Evolutionary conservation across 176 grass and related monocot genomes (phyloP), one percentile per base, ranked within the genome.

Genomic region (Musa schizocarpa): DNA sequence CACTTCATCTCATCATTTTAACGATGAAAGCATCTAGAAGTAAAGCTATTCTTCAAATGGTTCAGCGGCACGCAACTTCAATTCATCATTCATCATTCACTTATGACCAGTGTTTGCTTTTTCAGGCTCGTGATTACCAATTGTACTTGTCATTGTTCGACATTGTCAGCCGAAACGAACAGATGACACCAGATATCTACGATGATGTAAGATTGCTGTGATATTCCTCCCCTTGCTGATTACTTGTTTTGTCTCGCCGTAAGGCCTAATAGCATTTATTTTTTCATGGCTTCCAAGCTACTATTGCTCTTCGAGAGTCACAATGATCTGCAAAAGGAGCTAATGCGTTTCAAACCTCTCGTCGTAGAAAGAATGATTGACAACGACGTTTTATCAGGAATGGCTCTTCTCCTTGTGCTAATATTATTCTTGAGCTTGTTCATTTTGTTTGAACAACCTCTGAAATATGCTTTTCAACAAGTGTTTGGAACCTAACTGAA

Each of bases 71-170:
- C 24, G 10, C 34, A 48, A 8, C 10, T 16, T 68, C 14, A 6
- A 8, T 69, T 48, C 13, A 34, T 43, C 27, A 29, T 34, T 34
- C 12, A 11, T 61, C n/a, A 13, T 61, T n/a, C 57, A 61, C 34
- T 43, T 61, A 61, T 20, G 5, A 17, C 13, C n/a, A 61, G 14
- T 61, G 5, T 61, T 61, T 20, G 5, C 13, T 61, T 17, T 74
- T 29, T 10, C 85, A 91, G 89, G 85, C 85, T n/a, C 77, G 83
- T 14, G 75, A 85, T 22, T 80, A 78, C 69, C 85, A 77, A 74
- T 24, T 91, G 50, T 91, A 91, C 49, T 77, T 78, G 52, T 87
- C 85, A 3, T 24, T 91, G 27, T 87, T 91, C n/a, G 80, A 91
- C 64, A 83, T 88, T 76, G 80, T 91, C 6, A 77, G 85, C 49